Evolutionary conservation across 1,284 basidiomycete species (phyloP).

Genomic region (Cutaneotrichosporon sp.): DNA sequence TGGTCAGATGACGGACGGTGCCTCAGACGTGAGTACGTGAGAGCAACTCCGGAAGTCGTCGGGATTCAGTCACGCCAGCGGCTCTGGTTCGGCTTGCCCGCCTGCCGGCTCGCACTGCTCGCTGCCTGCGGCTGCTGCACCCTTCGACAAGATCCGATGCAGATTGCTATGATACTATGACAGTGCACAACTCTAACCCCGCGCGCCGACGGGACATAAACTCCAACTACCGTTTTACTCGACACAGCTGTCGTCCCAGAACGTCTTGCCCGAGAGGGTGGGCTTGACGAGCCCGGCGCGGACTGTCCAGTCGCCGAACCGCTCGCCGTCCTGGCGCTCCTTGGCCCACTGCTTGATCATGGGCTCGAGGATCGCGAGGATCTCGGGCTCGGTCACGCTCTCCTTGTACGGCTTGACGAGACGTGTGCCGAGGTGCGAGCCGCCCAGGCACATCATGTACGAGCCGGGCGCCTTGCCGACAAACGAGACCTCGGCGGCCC

Average conservation of each 20-base stretch:
- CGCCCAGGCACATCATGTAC: slow-evolving; percentile 95
- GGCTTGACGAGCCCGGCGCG: slow-evolving; percentile 79
- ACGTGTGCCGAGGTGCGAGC: slow-evolving; percentile 89
- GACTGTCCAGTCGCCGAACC: slow-evolving; percentile 94
- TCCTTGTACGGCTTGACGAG: slow-evolving; percentile 80
- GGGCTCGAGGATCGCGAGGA: slow-evolving; percentile 80
- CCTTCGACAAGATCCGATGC: slow-evolving; percentile 1
- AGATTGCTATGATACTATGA: slow-evolving; percentile 10
- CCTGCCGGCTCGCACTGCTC: too few relatives aligned
- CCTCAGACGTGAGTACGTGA: too few relatives aligned
- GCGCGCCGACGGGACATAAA: slow-evolving; percentile 2
- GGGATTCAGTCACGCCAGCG: too few relatives aligned
- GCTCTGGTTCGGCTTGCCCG: too few relatives aligned
- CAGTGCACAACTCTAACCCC: slow-evolving; percentile 10
- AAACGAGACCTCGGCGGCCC: slow-evolving; percentile 93
- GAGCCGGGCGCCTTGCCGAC: slow-evolving; percentile 94
- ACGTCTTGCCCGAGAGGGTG: slow-evolving; percentile 72
- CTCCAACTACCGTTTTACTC: neutral
- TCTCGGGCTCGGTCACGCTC: slow-evolving; percentile 90
- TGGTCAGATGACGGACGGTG: too few relatives aligned
- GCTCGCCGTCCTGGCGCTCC: slow-evolving; percentile 85
- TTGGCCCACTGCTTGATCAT: slow-evolving; percentile 94
- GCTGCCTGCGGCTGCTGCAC: too few relatives aligned
- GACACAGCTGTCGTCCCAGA: slow-evolving; percentile 65
- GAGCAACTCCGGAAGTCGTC: too few relatives aligned